These are phyloP conservation scores for Pulveroboletus frians DNA, from an alignment of 768 basidiomycete species.

Conservation along the genomic window DNA sequence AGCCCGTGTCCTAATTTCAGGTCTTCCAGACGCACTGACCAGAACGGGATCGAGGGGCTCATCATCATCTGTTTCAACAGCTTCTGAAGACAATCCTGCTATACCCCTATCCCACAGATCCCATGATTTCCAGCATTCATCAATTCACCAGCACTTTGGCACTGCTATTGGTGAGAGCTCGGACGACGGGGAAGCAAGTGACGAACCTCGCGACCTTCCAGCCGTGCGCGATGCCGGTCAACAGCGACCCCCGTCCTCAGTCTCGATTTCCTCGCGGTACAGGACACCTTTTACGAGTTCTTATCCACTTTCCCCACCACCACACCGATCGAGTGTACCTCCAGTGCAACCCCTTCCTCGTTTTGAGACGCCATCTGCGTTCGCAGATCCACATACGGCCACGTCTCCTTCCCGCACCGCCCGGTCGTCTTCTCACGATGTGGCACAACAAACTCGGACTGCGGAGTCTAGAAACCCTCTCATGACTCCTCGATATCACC, in stretches of 20 bases:
- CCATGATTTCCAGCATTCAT: constrained; percentile 12
- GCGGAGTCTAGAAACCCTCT: constrained; percentile 34
- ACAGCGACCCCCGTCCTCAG: constrained; percentile 65
- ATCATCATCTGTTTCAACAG: constrained; percentile 60
- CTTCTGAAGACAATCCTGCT: constrained; percentile 38
- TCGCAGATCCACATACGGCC: constrained; percentile 43
- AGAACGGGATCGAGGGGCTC: constrained; percentile 48
- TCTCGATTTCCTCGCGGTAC: constrained; percentile 62
- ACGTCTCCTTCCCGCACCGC: constrained; percentile 36
- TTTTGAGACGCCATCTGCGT: constrained; percentile 72
- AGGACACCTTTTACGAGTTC: constrained; percentile 71
- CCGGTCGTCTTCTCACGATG: constrained; percentile 36
- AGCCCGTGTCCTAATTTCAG: background rate
- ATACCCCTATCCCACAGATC: constrained; percentile 15
- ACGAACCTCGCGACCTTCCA: constrained; percentile 44
- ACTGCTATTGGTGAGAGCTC: constrained; percentile 32
- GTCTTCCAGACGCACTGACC: constrained; percentile 30
- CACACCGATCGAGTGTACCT: constrained; percentile 43
- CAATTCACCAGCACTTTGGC: constrained; percentile 12
- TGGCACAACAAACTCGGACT: constrained; percentile 35
- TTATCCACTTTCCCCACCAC: constrained; percentile 49
- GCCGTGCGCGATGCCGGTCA: constrained; percentile 35
- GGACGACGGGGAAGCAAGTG: constrained; percentile 46
- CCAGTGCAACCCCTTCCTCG: constrained; percentile 66
- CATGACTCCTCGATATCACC: constrained; percentile 33